Evolutionary conservation across 306 rosid genomes (phyloP).

Genomic region (Alnus rubra): DNA sequence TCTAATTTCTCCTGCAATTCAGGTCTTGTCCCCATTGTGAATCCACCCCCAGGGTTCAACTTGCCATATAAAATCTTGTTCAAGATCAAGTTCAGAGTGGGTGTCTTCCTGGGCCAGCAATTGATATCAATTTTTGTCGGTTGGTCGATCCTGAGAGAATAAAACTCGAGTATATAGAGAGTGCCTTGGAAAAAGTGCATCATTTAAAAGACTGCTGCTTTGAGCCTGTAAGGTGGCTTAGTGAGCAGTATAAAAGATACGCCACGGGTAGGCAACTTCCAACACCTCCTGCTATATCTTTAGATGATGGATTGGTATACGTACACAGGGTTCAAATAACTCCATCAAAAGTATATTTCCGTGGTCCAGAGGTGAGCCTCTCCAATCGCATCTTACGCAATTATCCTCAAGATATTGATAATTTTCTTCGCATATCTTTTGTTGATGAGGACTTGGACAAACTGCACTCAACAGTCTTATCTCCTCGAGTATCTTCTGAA

Average conservation of each 20-base stretch:
- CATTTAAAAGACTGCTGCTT: conserved; percentile 40
- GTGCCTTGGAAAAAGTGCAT: conserved; percentile 38
- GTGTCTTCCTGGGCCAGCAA: conserved; percentile 38
- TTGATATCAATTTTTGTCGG: conserved; percentile 30
- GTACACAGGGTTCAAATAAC: conserved; percentile 38
- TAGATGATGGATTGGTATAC: conserved; percentile 42
- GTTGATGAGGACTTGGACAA: conserved; percentile 48
- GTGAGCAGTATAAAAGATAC: conserved; percentile 17
- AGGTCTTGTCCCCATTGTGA: conserved; percentile 39
- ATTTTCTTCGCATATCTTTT: conserved; percentile 47
- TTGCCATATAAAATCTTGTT: conserved; percentile 44
- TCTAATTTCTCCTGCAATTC: conserved; percentile 1
- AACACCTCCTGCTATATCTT: conserved; percentile 27
- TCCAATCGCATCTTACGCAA: conserved; percentile 46
- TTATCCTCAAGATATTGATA: conserved; percentile 34
- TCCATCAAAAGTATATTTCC: conserved; percentile 42
- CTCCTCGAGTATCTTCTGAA: conserved; percentile 1
- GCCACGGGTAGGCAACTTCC: not conserved
- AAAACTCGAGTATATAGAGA: conserved; percentile 25
- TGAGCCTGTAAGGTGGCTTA: conserved; percentile 43
- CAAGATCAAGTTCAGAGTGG: conserved; percentile 52
- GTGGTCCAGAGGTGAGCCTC: conserved; percentile 48
- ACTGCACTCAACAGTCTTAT: conserved; percentile 28
- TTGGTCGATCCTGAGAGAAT: conserved; percentile 38
- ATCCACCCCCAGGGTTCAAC: conserved; percentile 28